Percentiles rank a stretch among this genome's conserved stretches.
phyloP scores from a whole-genome alignment of 768 basidiomycete species.

The Dacryopinax spathularia region DNA sequence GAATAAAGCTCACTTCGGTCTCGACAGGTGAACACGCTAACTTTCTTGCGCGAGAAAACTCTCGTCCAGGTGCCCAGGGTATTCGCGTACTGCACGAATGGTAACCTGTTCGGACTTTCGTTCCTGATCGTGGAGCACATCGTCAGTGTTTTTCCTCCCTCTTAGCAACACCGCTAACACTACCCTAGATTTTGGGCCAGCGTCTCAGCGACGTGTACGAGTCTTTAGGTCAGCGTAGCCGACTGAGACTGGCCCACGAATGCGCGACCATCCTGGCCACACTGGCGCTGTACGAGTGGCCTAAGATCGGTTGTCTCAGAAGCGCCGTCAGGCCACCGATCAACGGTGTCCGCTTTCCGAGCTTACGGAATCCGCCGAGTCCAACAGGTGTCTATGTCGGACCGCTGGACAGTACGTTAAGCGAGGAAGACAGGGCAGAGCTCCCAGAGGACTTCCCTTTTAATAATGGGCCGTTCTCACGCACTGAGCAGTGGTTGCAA shows the following conservation, averaged over 20 bases:
- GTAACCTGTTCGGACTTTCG: not conserved
- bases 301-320: not conserved
- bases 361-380: not conserved
- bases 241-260: not conserved
- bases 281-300: not conserved
- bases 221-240: not conserved
- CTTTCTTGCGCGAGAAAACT: not conserved
- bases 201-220: constrained; percentile 2
- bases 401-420: not conserved
- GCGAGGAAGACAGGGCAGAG: constrained; percentile 1
- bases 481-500: not conserved
- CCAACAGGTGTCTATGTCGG: not conserved
- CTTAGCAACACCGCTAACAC: not conserved
- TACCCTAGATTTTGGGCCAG: not conserved
- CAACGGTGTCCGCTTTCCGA: not conserved
- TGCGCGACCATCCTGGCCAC: not conserved
- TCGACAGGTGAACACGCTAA: not conserved
- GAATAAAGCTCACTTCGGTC: not conserved
- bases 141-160: not conserved
- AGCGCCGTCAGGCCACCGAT: not conserved
- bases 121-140: constrained; percentile 1
- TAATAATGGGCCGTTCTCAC: not conserved
- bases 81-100: not conserved
- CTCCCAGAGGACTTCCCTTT: not conserved
- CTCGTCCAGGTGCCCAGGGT: not conserved